Base-by-base conservation (phyloP, 768 basidiomycete genomes). In the Fomitopsis serialis region DNA sequence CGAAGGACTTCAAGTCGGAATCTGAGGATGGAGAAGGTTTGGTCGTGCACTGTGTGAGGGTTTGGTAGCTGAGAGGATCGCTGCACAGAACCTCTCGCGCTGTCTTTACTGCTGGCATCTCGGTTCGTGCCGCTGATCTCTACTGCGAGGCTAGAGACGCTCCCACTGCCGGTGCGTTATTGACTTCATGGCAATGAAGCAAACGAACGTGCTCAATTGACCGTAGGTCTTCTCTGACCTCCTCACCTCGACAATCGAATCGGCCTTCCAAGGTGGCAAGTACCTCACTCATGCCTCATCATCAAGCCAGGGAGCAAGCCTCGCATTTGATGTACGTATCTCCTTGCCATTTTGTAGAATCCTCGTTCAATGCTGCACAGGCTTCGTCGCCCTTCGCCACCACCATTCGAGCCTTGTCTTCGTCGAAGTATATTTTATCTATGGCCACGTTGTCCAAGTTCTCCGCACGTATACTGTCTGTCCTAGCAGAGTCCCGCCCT, bases 1-100 rank as follows among this genome's bases (percentile, higher is more conserved):
- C 85, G 62, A 77, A 73, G 48, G 87, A 90, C 60, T 89, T 89
- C 62, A 75, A 75, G 53, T 77, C 78, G n/a, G 70, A 71, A 17
- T 70, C 74, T 6, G 74, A 78, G 58, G 75, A 70, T 61, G 71
- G 58, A 54, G 70, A 70, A 63, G 69, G 69, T 68, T 48, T 7
- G 53, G 54, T 34, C 44, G 22, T 15, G 10, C 12, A 24, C 34
- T 48, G 23, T 7, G n/a, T 37, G 37, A 24, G 24, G 24, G 15
- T 49, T 29, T 48, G 24, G 21, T 21, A 25, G 13, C 21, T 51
- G 49, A 45, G 15, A 32, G 29, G 29, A 21, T 42, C 29, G 34
- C 23, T 35, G 23, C n/a, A 50, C 42, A 62, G 70, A 67, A 24
- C 57, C 59, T 0, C 51, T 70, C 8, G 54, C 63, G 3, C 47